A percentile compares a stretch with the other conserved stretches of the same genome.
Evolutionary conservation across 768 basidiomycete species (phyloP).

Genomic region (Boletus rubroflammeus): DNA sequence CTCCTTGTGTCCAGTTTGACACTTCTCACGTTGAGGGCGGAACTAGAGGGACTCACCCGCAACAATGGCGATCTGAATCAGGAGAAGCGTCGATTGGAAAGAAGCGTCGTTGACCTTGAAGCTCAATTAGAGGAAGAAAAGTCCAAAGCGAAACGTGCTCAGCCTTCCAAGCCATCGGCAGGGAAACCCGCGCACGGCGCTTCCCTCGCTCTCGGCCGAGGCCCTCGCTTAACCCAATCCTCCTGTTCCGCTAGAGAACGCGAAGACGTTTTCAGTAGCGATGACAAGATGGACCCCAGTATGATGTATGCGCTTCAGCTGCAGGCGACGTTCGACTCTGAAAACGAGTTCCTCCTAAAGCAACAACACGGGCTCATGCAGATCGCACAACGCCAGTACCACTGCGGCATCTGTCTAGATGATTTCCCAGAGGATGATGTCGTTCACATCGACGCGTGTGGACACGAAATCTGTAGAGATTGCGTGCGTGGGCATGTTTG

Average conservation of each 20-base stretch:
- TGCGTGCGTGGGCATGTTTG: conserved; percentile 45
- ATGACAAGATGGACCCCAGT: conserved; percentile 10
- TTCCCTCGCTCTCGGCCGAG: background rate
- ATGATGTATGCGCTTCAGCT: conserved; percentile 27
- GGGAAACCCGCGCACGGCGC: background rate
- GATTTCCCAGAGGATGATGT: conserved; percentile 40
- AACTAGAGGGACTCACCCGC: conserved; percentile 37
- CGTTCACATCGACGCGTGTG: conserved; percentile 42
- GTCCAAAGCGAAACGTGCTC: background rate
- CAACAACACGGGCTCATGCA: conserved; percentile 32
- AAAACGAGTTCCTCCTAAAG: conserved; percentile 33
- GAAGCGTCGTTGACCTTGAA: conserved; percentile 16
- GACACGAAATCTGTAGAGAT: conserved; percentile 51
- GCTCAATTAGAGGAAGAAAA: conserved; percentile 12
- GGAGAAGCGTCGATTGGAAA: conserved; percentile 28
- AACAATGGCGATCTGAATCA: conserved; percentile 23
- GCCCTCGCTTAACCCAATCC: background rate
- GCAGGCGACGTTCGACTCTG: conserved; percentile 41
- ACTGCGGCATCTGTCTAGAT: conserved; percentile 58
- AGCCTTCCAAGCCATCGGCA: background rate
- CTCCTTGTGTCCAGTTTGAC: conserved; percentile 49
- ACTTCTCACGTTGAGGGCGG: conserved; percentile 40
- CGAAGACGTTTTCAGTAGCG: background rate
- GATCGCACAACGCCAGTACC: conserved; percentile 37
- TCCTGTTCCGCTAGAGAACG: background rate